Evolutionary conservation across 768 basidiomycete species (phyloP).

Genomic region (Phlebiopsis flavidoalba): DNA sequence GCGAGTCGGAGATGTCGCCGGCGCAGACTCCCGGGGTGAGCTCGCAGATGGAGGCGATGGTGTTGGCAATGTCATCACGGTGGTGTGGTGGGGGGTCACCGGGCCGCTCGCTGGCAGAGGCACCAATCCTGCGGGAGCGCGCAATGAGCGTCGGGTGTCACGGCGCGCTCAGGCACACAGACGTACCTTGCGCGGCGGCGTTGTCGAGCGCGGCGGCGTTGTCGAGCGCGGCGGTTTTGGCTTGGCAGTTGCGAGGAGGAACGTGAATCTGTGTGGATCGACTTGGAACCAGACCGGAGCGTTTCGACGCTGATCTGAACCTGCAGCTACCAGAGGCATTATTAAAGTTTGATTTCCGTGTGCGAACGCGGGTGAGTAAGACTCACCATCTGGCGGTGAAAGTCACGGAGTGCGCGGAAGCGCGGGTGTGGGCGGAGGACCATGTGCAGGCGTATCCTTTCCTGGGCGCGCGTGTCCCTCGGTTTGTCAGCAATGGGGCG

Average conservation of each 20-base stretch:
- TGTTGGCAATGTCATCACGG: slow-evolving; percentile 3
- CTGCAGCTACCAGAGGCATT: background rate
- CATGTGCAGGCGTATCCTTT: slow-evolving; percentile 54
- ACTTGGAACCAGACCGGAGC: slow-evolving; percentile 36
- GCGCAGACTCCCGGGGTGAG: background rate
- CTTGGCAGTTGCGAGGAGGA: slow-evolving; percentile 43
- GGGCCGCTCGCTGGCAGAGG: background rate
- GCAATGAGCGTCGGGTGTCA: background rate
- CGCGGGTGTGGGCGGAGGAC: slow-evolving; percentile 43
- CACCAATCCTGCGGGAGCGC: background rate
- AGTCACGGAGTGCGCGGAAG: slow-evolving; percentile 38
- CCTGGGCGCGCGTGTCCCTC: slow-evolving; percentile 29
- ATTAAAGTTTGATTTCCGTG: slow-evolving; percentile 1
- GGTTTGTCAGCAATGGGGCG: slow-evolving; percentile 17
- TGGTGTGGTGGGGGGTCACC: background rate
- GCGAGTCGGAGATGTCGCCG: background rate
- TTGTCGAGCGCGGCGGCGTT: background rate
- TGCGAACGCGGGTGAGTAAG: no score
- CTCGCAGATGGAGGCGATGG: background rate
- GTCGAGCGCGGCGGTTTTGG: slow-evolving; percentile 14
- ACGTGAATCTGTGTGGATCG: slow-evolving; percentile 28
- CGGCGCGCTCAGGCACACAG: background rate
- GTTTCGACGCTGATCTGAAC: slow-evolving; percentile 9
- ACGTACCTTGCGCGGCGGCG: background rate
- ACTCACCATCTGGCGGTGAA: slow-evolving; percentile 47